Base-by-base conservation (phyloP, 2,329 filamentous ascomycete genomes). In the Pseudogymnoascus sp. region DNA sequence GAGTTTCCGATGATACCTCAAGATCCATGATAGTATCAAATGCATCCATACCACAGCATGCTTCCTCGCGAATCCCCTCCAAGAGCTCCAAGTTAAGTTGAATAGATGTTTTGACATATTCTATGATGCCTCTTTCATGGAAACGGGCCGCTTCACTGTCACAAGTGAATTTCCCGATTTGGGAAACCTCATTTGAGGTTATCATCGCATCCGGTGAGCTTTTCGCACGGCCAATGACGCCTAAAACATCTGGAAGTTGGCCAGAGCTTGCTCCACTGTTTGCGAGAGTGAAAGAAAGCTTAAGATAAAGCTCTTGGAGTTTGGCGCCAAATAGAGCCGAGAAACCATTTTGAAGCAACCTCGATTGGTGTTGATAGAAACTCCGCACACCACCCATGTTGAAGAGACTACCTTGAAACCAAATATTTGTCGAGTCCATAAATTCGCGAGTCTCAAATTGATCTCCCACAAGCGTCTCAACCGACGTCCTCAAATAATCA, bases 371-470 rank as follows among this genome's bases (percentile, higher is more conserved):
- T 42, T 77, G 75, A 65, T 83, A 82, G 64, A 83, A 83, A 21
- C 77, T 78, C 1, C 80, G 75, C 1, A 83, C 77, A 11, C 79
- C 80, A 5, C 79, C 76, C 56, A 78, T 80, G 64, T 79, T 82
- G 43, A 80, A 75, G 6, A 83, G 69, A 0, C 74, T 74, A 2
- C 77, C 78, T 6, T 77, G 78, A 5, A 77, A 75, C 79, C 79
- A 82, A 37, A 81, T 74, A 62, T 78, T 76, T 1, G 74, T 73
- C 0, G 76, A 76, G 2, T 77, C 78, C 70, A 80, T 75, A 43
- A 83, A 79, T 21, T 81, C 77, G 42, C 81, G 76, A 72, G 82
- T 81, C 67, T 83, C 80, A 64, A 83, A 81, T 63, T 79, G 79
- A 59, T 83, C 78, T 0, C 80, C 79, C 0, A 82, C 80, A 0